phyloP scores from a whole-genome alignment of 2,329 filamentous ascomycete species.

The Botrytis hyacinthi region DNA sequence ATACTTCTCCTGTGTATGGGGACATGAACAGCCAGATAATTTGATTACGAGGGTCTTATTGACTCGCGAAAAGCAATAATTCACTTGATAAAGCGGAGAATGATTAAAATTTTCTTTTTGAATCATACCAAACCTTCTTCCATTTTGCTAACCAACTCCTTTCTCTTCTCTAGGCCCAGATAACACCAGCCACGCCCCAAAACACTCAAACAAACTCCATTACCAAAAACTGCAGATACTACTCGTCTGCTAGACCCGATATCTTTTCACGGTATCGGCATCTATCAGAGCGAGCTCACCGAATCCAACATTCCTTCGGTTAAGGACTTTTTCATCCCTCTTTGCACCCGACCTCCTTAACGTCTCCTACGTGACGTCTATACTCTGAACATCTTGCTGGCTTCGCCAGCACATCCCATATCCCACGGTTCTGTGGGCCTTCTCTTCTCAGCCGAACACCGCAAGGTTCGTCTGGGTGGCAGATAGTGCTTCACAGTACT shows the following conservation, averaged over 20 bases:
- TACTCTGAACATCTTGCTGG: conserved; percentile 59
- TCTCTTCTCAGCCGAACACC: conserved; percentile 92
- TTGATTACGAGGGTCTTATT: not conserved
- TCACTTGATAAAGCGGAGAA: conserved; percentile 2
- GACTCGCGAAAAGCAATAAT: not conserved
- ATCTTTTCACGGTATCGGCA: conserved; percentile 81
- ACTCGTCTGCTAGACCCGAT: conserved; percentile 82
- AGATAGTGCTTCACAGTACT: conserved; percentile 91
- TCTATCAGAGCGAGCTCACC: conserved; percentile 63
- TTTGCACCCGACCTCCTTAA: conserved; percentile 90
- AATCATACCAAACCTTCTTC: not conserved
- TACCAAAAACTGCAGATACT: conserved; percentile 50
- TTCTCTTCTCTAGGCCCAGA: conserved; percentile 50
- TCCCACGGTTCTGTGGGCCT: conserved; percentile 80
- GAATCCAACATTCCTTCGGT: conserved; percentile 83
- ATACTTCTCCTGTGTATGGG: not conserved
- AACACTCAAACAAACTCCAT: conserved; percentile 5
- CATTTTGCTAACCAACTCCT: conserved; percentile 21
- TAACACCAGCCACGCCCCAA: conserved; percentile 54
- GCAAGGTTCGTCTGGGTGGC: conserved; percentile 95
- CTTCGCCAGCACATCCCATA: conserved; percentile 66
- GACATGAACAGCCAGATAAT: not conserved
- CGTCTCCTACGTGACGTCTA: conserved; percentile 68
- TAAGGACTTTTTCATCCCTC: conserved; percentile 77
- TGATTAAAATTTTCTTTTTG: not conserved